Base-by-base conservation (phyloP, 108 stramenopile genomes). In the Aurantiochytrium sp. region DNA sequence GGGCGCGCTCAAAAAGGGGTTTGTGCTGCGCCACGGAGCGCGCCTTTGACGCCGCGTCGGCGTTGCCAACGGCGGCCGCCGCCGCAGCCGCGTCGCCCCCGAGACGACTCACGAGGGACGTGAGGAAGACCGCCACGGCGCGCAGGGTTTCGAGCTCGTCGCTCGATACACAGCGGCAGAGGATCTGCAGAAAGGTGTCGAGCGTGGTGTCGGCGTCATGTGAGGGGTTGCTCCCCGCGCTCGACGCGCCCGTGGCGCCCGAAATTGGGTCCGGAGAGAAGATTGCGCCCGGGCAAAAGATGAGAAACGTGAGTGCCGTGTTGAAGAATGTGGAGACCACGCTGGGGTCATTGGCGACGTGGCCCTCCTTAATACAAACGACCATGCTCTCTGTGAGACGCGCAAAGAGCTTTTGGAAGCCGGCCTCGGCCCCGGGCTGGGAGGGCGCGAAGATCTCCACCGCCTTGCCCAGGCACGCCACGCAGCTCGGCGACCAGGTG, bases 401-500 rank as follows among this genome's bases (percentile, higher is more conserved):
- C 6, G 42, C 73, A 48, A 48, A 81, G 12, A 81, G 45, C 12
- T 81, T 22, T 12, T 48, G 12, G 45, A 81, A 81, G 39, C 73
- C 73, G 32, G 42, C 34, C 19, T 65, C 73, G 73, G 73, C n/a
- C 36, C 39, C 42, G 6, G 39, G 42, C 39, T 41, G 45, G 36
- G 39, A 81, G 8, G 39, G n/a, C 6, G 31, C 36, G 39, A 48
- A 81, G 32, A 81, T n/a, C 45, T 81, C 73, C 15, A 81, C 73
- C 39, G 73, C 73, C 1, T 81, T 81, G 42, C 73, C 73, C 1
- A 81, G n/a, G 32, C 73, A 81, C n/a, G 42, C 6, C n/a, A 81
- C 30, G 45, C 73, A 81, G 73, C 73, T 27, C n/a, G 73, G 73
- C 19, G 73, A 81, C 73, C 73, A 81, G 0, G 73, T 81, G n/a